A percentile compares a stretch with the other conserved stretches of the same genome.
Conservation (phyloP, 805 yeast genomes). For the Wickerhamomyces silvicola region DNA sequence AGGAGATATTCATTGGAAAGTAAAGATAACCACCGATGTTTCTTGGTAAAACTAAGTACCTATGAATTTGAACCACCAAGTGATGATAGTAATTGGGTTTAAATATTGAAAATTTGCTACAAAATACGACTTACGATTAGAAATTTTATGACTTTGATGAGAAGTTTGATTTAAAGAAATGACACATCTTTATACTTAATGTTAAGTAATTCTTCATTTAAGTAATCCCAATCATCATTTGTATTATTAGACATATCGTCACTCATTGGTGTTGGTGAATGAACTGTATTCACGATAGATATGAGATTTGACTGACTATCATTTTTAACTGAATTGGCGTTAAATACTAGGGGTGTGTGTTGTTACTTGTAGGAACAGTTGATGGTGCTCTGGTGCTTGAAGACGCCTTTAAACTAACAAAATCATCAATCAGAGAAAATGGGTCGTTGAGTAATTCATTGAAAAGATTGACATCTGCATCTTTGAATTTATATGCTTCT, state of each 20-base stretch:
- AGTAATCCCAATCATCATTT: constrained; percentile 22
- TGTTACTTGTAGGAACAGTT: constrained; percentile 18
- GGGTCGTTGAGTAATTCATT: constrained; percentile 19
- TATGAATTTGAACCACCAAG: constrained; percentile 5
- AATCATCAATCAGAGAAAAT: constrained; percentile 32
- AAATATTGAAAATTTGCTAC: constrained; percentile 8
- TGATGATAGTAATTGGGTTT: too few relatives aligned
- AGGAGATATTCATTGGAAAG: constrained; percentile 6
- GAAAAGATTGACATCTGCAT: constrained; percentile 1
- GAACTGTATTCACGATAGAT: too few relatives aligned
- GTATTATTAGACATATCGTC: too few relatives aligned
- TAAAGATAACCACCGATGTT: constrained; percentile 3
- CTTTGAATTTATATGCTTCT: constrained; percentile 22
- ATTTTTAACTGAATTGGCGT: too few relatives aligned
- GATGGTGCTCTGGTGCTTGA: constrained; percentile 32
- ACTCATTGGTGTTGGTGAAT: too few relatives aligned
- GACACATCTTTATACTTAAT: too few relatives aligned
- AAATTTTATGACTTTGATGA: constrained; percentile 5
- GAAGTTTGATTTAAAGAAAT: not conserved
- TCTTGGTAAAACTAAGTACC: constrained; percentile 15
- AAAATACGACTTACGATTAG: constrained; percentile 8
- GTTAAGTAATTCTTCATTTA: constrained; percentile 29
- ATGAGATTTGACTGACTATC: too few relatives aligned
- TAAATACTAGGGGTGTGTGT: too few relatives aligned
- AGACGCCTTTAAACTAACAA: constrained; percentile 31